Base-by-base conservation (phyloP, 2,329 filamentous ascomycete genomes). In the Bertia moriformis region DNA sequence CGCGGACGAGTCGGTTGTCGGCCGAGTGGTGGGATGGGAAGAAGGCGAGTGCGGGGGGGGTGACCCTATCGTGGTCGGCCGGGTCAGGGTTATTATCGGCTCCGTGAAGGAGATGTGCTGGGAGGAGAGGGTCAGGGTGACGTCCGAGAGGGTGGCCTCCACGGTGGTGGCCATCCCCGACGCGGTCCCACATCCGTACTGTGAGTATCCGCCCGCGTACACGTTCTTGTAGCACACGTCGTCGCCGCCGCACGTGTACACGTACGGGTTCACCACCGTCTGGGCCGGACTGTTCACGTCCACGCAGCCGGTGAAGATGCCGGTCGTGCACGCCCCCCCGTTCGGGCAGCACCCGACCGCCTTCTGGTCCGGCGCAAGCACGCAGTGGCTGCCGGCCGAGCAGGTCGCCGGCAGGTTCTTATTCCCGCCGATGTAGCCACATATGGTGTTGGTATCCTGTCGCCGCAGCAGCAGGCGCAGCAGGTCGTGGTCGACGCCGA, bases 291-390 rank as follows among this genome's bases (percentile, higher is more conserved):
- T 71, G 46, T 64, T 66, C 38, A 49, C 48, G 47, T 77, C 72
- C 32, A 73, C 67, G 42, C 72, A 77, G 29, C 60, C 63, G 2
- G 71, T 77, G 49, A 65, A 77, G 29, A 77, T 64, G 39, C 72
- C 72, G 3, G 60, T 57, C 1, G 66, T 68, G 51, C 72, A 77
- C 4, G 61, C 48, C 2, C 55, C 62, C 13, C 58, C 61, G 45
- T 75, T 60, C 1, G 71, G 70, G 48, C 72, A 77, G 49, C 70
- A 74, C 37, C 70, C 70, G 20, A 74, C 57, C n/a, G 63, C 63
- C 19, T 61, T 59, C 40, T 66, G 59, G 14, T 58, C 55, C 15
- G 58, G 52, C 43, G 74, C 70, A 33, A 70, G 55, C 18, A 70
- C 72, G 49, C 72, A 77, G 51, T 76, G 69, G 27, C 70, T 74